phyloP scores from a whole-genome alignment of 83 land plant species.

The Diphasiastrum complanatum region DNA sequence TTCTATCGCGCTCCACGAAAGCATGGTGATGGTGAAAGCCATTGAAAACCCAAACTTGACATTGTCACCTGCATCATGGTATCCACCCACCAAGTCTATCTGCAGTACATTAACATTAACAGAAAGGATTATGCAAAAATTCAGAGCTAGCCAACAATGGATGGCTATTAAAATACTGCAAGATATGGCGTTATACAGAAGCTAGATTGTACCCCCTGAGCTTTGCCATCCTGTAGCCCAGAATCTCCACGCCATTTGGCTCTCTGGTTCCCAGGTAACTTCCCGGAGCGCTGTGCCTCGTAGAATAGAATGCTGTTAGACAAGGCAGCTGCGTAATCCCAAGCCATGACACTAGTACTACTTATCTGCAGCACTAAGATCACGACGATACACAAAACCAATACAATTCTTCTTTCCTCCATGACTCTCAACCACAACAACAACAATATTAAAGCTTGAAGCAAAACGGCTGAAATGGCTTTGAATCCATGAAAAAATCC shows the following conservation, averaged over 20 bases:
- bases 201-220: conserved; percentile 8
- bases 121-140: not conserved
- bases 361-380: too few species aligned
- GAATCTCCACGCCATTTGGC: conserved; percentile 48
- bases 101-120: conserved; percentile 11
- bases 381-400: too few species aligned
- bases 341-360: too few species aligned
- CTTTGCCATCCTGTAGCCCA: conserved; percentile 39
- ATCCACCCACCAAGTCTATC: conserved; percentile 57
- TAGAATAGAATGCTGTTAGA: conserved; percentile 32
- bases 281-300: conserved; percentile 49
- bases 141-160: not conserved
- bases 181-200: not conserved
- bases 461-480: too few species aligned
- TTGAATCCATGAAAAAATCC: too few species aligned
- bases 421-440: too few species aligned
- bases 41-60: conserved; percentile 60
- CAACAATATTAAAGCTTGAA: too few species aligned
- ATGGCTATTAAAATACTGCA: not conserved
- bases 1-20: conserved; percentile 57
- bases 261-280: conserved; percentile 37
- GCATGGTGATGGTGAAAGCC: conserved; percentile 55
- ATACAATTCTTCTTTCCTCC: too few species aligned
- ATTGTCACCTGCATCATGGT: conserved; percentile 70
- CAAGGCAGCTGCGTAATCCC: conserved; percentile 31